These are phyloP conservation scores for Babesia gibsoni DNA, from an alignment of 169 alveolate genomes.

Conservation along the genomic window DNA sequence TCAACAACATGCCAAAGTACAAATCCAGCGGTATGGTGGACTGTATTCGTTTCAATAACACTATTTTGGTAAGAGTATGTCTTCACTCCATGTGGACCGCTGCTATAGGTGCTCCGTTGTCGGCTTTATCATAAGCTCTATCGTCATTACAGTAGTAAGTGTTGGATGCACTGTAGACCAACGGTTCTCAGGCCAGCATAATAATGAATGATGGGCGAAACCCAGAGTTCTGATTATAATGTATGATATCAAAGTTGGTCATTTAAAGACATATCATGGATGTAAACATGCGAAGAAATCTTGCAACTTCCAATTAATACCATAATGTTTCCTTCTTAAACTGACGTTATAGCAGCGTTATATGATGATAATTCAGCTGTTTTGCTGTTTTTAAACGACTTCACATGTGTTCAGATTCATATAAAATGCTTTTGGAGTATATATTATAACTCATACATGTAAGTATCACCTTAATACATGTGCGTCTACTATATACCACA, in stretches of 20 bases:
- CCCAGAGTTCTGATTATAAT: conserved; percentile 35
- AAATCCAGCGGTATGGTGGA: conserved; percentile 65
- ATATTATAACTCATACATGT: too few relatives aligned
- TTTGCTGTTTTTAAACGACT: too few relatives aligned
- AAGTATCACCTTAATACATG: too few relatives aligned
- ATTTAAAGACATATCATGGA: not conserved
- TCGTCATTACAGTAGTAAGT: conserved; percentile 54
- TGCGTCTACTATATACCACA: too few relatives aligned
- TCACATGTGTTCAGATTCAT: too few relatives aligned
- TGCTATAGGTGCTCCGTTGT: conserved; percentile 61
- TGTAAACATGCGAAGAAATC: not conserved
- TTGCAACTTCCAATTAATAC: not conserved
- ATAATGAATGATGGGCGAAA: conserved; percentile 55
- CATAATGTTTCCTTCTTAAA: too few relatives aligned
- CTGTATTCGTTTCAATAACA: conserved; percentile 52
- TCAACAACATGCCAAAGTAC: conserved; percentile 61
- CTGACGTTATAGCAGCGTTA: too few relatives aligned
- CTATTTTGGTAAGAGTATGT: conserved; percentile 45
- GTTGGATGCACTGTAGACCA: not conserved
- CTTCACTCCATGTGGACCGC: not conserved
- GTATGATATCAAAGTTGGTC: not conserved
- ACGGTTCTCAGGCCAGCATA: conserved; percentile 11
- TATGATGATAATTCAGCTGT: too few relatives aligned
- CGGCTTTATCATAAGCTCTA: conserved; percentile 57
- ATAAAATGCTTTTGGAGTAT: too few relatives aligned